Base-by-base conservation (phyloP, 1,284 basidiomycete species). In the Moesziomyces antarcticus region DNA sequence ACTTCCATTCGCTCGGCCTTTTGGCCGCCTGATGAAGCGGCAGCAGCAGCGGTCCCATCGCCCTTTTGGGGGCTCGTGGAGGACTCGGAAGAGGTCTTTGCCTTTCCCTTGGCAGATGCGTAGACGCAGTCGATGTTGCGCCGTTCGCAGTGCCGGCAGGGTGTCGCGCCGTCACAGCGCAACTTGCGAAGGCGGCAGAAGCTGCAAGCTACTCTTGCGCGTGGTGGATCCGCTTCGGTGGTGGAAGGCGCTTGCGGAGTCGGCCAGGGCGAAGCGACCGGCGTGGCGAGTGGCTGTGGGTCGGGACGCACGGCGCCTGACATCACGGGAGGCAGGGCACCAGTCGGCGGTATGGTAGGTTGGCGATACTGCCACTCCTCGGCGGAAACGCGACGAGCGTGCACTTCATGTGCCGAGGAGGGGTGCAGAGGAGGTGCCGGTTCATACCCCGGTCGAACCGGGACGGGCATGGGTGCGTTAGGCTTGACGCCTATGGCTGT, bases 161-260 rank as follows among this genome's bases (percentile, higher is more conserved):
- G 73, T 5, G 46, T 60, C 18, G 64, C 62, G 41, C 73, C 73
- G 24, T 75, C 73, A 43, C 73, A 75, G 30, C 67, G 68, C 14
- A 75, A 54, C 50, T 75, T 75, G 2, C 73, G 73, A 5, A 57
- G 59, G 16, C 73, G 73, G 33, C 73, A 75, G 46, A 75, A 75
- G 9, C 63, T 46, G 51, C 73, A 75, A 3, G 73, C 68, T 1
- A 75, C 60, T 43, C 73, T 54, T 5, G 73, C 73, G 30, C 73
- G 55, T 0, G 73, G 67, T 21, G 73, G 73, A 33, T 75, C 73
- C 4, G 59, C 27, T 47, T 67, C 70, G 16, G 25, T 22, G 7
- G 22, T 37, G 5, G 56, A 22, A 3, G 49, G 24, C 24, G 48
- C 24, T 1, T 30, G 14, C 14, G 40, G 21, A 5, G 40, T 18